Conservation (phyloP, 768 basidiomycete genomes). For the Boletus rubroflammeus region DNA sequence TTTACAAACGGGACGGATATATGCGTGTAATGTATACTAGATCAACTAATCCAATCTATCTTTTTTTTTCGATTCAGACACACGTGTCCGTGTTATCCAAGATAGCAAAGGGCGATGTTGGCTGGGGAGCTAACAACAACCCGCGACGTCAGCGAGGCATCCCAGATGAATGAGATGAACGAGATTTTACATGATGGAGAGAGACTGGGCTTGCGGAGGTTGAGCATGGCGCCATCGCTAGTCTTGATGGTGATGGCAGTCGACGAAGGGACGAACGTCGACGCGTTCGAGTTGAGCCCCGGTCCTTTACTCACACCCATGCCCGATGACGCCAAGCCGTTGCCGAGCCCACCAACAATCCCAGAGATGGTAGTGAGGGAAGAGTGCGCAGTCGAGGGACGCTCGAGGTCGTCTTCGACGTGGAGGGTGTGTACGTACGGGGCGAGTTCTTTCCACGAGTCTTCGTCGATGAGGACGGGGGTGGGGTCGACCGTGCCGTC, state of each 20-base stretch:
- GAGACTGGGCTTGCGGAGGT: conserved; percentile 17
- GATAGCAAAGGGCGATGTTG: conserved; percentile 26
- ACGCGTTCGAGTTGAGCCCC: conserved; percentile 24
- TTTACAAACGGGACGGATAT: neutral
- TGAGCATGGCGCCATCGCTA: conserved; percentile 13
- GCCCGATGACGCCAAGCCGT: neutral
- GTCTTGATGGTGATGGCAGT: conserved; percentile 22
- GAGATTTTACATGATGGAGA: conserved; percentile 24
- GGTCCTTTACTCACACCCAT: neutral
- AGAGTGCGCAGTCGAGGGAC: conserved; percentile 10
- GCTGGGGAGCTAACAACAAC: conserved; percentile 18
- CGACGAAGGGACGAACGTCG: conserved; percentile 22
- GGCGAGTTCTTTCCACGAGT: conserved; percentile 32
- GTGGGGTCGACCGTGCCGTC: conserved; percentile 28
- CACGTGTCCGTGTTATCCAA: conserved; percentile 20
- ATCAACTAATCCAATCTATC: neutral
- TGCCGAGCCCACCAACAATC: no score
- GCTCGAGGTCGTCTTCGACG: conserved; percentile 28
- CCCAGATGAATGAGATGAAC: no score
- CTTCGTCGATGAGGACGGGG: conserved; percentile 26
- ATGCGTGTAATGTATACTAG: neutral
- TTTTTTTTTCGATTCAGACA: neutral
- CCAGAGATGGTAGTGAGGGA: conserved; percentile 5
- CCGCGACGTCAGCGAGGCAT: neutral
- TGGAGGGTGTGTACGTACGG: conserved; percentile 32